Evolutionary conservation across 352 stramenopile genomes (phyloP), one percentile per base, ranked within the genome.

Genomic region (Globisporangium polare): DNA sequence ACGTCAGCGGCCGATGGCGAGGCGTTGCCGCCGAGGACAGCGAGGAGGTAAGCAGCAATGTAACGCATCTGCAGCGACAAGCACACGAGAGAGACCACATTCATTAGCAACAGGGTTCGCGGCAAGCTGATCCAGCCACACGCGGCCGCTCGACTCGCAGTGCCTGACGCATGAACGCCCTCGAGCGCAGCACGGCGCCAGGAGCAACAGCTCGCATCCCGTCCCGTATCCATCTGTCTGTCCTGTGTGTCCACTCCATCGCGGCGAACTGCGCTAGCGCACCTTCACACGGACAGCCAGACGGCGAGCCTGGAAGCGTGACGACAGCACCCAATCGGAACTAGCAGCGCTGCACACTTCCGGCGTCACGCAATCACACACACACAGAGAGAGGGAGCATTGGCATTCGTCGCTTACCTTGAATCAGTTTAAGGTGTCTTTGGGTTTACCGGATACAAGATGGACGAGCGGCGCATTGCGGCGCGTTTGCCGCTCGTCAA

Each of bases 21-120:
- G 43, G 71, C 77, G 83, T 98, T 96, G 66, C 96, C 96, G 66
- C 90, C 94, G 59, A 99, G 81, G 71, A 96, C 94, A 82, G 94
- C 95, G 66, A 99, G 83, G 63, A 99, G 78, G 84, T 98, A 97
- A 68, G 96, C 96, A 86, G 94, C 92, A 92, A 98, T 91, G 94
- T 98, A 97, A 91, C 90, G 84, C 96, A 99, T 99, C 84, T 97
- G 69, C 13, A n/a, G 17, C n/a, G n/a, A n/a, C n/a, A 0, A 51
- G 9, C 20, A 20, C 13, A 27, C n/a, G 50, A 1, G 37, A 26
- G 0, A 22, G 15, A 10, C 1, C 6, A 5, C 35, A 17, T 39
- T 8, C 5, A 17, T 56, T 43, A 56, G 50, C 20, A 18, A 43
- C 7, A 5, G 2, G 26, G 9, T 54, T 17, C 24, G 33, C 13